Evolutionary conservation across 768 basidiomycete species (phyloP).

Genomic region (Auriscalpium vulgare): DNA sequence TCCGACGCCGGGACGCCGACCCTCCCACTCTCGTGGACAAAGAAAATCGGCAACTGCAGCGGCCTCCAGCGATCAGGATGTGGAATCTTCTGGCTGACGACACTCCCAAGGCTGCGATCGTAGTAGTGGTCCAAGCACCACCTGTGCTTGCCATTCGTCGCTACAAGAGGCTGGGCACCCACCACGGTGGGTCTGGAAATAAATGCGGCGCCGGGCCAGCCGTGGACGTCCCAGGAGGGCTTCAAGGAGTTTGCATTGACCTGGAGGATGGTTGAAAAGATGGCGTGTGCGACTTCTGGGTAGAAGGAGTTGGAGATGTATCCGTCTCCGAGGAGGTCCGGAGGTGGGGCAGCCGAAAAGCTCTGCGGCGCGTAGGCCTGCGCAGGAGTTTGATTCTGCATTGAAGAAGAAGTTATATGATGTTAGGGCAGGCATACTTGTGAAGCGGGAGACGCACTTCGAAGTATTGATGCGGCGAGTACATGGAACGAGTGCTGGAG

Average conservation of each 20-base stretch:
- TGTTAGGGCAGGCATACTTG: too few species aligned
- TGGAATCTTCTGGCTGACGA: too few species aligned
- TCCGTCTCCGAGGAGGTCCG: background rate
- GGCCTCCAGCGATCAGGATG: background rate
- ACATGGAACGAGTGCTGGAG: too few species aligned
- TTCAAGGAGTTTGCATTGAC: background rate
- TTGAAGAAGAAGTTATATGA: too few species aligned
- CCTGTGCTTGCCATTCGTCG: too few species aligned
- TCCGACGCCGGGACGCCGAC: conserved; percentile 12
- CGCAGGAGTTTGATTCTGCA: too few species aligned
- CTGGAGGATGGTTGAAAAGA: background rate
- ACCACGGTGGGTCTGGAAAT: background rate
- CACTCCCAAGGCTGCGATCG: too few species aligned
- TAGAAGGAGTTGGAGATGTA: background rate
- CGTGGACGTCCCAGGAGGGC: background rate
- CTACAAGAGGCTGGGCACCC: background rate
- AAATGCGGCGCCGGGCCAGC: background rate
- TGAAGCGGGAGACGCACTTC: too few species aligned
- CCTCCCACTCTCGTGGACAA: conserved; percentile 10
- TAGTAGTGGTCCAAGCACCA: too few species aligned
- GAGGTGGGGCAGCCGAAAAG: background rate
- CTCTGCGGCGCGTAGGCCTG: background rate
- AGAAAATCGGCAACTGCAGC: conserved; percentile 14
- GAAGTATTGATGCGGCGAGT: too few species aligned
- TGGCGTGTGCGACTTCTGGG: background rate